Evolutionary conservation across 805 yeast species (phyloP), one percentile per base, ranked within the genome.

Genomic region (Ogataea nitratoaversa): DNA sequence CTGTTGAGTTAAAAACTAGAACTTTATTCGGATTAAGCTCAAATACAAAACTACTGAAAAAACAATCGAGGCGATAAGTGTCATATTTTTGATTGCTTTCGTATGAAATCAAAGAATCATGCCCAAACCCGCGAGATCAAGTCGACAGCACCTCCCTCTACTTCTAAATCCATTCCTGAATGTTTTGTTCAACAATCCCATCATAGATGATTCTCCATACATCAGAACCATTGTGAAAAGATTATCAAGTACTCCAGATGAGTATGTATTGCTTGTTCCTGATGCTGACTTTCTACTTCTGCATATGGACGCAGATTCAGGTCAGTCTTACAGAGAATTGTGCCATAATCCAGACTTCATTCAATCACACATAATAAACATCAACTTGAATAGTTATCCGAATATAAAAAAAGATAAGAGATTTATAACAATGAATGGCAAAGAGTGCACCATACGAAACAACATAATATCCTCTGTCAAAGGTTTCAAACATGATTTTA

Each of bases 201-300:
- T 63, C 41, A 78, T 78, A 2, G 43, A 58, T 6, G 60, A 59
- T n/a, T 65, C 72, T 0, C 71, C 79, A 11, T 13, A 62, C 71
- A 37, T 56, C 18, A 72, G 68, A 42, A 68, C 67, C n/a, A 63
- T 76, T 7, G 67, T 78, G 28, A 54, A 60, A 4, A 68, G 59
- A 36, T 52, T 82, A 19, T 50, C 67, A 2, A 57, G 53, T 32
- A 61, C 59, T 44, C 76, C 82, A 29, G 68, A 67, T 16, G 73
- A 72, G n/a, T 79, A 71, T 54, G 68, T 79, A 2, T 55, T 85
- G 12, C 55, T 85, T n/a, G 78, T 82, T 1, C 95, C 95, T 0
- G 76, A 78, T 5, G 63, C 82, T 1, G 54, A 60, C 20, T 59
- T 72, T 2, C 62, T 84, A 9, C 52, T 63, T 33, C 57, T 67